Evolutionary conservation across 202 grass and related monocot genomes (phyloP).

Genomic region (Setaria italica): DNA sequence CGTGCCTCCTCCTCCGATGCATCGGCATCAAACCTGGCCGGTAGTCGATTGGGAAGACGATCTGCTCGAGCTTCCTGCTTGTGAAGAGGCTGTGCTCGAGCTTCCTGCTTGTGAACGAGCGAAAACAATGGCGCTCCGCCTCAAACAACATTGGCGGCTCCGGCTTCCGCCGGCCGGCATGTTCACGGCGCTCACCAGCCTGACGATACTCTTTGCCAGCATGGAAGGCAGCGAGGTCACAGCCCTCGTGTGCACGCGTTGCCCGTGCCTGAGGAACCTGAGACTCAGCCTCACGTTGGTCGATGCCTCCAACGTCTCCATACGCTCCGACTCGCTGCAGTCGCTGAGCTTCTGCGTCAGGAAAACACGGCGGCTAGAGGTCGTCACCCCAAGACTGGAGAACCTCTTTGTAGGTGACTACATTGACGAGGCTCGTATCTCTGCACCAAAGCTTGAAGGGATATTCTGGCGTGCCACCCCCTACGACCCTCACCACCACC

Average conservation of each 20-base stretch:
- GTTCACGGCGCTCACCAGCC: not conserved
- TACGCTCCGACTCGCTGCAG: not conserved
- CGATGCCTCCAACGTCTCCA: not conserved
- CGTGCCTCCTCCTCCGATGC: no score
- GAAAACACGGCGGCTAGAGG: not conserved
- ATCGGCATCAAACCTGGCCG: no score
- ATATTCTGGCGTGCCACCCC: accelerated
- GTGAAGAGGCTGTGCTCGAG: not conserved
- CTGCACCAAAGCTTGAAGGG: not conserved
- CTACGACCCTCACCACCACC: not conserved
- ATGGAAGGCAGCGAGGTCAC: not conserved
- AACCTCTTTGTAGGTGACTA: accelerated
- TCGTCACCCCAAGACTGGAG: not conserved
- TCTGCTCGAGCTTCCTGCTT: not conserved
- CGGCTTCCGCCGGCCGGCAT: not conserved
- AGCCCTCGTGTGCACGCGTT: not conserved
- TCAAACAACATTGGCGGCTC: not conserved
- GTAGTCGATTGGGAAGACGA: no score
- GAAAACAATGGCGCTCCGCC: not conserved
- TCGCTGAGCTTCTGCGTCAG: not conserved
- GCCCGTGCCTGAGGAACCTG: not conserved
- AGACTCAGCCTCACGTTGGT: not conserved
- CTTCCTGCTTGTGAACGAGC: not conserved
- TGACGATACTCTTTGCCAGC: not conserved
- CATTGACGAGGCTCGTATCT: not conserved